These are phyloP conservation scores for Lepiota venenata DNA, from an alignment of 768 basidiomycete species.

Conservation along the genomic window DNA sequence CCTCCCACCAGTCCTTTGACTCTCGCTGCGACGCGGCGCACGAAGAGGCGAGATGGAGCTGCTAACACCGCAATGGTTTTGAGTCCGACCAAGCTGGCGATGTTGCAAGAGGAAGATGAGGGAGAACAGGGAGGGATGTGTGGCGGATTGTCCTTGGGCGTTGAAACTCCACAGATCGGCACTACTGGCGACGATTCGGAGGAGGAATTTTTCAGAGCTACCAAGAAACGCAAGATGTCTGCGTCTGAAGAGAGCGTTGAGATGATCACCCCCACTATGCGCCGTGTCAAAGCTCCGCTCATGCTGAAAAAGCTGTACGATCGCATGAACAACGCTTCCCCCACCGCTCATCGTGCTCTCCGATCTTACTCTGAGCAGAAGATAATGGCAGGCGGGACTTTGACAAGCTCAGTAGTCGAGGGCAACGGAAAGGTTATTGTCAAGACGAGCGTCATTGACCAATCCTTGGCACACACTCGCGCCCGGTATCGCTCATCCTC, in stretches of 20 bases:
- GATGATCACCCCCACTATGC: constrained; percentile 18
- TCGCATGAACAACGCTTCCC: constrained; percentile 6
- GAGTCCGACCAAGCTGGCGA: constrained; percentile 19
- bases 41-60: constrained; percentile 14
- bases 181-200: constrained; percentile 22
- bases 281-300: constrained; percentile 12
- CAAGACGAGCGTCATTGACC: not conserved
- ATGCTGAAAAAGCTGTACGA: constrained; percentile 7
- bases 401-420: no score
- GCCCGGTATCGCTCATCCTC: constrained; percentile 4
- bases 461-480: constrained; percentile 1
- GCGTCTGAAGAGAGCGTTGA: constrained; percentile 10
- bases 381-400: no score
- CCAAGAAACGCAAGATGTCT: constrained; percentile 20
- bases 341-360: constrained; percentile 14
- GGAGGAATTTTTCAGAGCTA: constrained; percentile 16
- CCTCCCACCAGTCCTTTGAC: constrained; percentile 37
- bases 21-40: constrained; percentile 19
- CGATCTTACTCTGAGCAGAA: constrained; percentile 12
- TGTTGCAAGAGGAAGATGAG: constrained; percentile 29
- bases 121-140: constrained; percentile 11
- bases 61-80: constrained; percentile 18
- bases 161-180: constrained; percentile 14
- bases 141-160: not conserved
- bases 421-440: not conserved